These are phyloP conservation scores for Neurospora sp. DNA, from an alignment of 495 filamentous ascomycete genomes.

Conservation along the genomic window DNA sequence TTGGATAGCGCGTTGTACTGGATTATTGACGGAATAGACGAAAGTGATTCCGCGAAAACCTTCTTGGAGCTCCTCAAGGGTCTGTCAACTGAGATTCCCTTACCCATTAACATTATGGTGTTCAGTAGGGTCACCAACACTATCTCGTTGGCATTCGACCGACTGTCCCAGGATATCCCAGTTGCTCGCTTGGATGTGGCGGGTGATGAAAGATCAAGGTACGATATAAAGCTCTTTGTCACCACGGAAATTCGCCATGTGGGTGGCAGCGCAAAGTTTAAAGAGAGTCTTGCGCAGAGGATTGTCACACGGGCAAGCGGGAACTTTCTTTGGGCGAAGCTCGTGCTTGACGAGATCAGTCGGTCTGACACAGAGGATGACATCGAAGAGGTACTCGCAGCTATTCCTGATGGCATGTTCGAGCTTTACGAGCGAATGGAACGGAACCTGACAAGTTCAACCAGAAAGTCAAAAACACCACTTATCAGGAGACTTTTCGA, in stretches of 20 bases:
- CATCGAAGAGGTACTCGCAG: background rate
- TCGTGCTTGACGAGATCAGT: background rate
- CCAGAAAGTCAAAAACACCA: background rate
- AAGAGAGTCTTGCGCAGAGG: background rate
- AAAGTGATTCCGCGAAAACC: constrained; percentile 12
- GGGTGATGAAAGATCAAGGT: background rate
- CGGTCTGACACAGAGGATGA: background rate
- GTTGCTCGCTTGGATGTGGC: background rate
- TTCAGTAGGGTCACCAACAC: background rate
- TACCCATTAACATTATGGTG: background rate
- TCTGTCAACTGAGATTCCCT: background rate
- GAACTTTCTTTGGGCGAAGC: background rate
- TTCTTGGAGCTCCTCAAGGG: background rate
- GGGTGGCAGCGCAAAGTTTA: background rate
- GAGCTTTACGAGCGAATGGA: background rate
- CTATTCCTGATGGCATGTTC: background rate
- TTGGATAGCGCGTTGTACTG: constrained; percentile 19
- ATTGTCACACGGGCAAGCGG: background rate
- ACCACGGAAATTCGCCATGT: background rate
- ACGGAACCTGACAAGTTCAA: background rate
- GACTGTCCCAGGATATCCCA: background rate
- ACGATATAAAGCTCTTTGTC: background rate
- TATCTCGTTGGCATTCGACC: background rate
- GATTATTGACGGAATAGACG: constrained; percentile 30
- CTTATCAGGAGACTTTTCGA: background rate